phyloP scores from a whole-genome alignment of 129 eudicot genomes.

The Logfia minima region DNA sequence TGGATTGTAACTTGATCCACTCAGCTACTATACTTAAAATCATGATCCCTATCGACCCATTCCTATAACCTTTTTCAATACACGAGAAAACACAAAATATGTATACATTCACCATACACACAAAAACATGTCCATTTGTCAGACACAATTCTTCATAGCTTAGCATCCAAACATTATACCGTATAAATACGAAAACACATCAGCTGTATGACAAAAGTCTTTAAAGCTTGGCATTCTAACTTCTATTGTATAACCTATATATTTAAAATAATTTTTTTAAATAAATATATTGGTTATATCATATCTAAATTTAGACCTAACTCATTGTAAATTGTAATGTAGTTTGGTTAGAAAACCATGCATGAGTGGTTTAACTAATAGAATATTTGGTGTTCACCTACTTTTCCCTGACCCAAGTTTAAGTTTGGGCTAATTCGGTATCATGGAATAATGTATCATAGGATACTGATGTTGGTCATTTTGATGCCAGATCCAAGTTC shows the following conservation, averaged over 20 bases:
- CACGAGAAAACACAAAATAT: neutral
- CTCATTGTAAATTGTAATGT: neutral
- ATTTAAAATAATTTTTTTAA: neutral
- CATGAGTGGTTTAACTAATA: neutral
- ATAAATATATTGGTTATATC: too few species aligned
- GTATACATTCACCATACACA: neutral
- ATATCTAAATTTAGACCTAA: neutral
- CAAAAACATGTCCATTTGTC: neutral
- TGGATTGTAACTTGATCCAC: neutral
- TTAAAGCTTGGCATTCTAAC: neutral
- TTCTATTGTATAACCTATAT: neutral
- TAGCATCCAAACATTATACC: neutral
- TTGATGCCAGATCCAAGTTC: constrained; percentile 23
- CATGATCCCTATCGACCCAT: neutral
- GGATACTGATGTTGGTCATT: constrained; percentile 3
- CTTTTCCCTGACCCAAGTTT: neutral
- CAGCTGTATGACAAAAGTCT: neutral
- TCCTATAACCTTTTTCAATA: neutral
- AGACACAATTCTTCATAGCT: neutral
- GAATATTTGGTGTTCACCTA: neutral
- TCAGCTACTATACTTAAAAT: neutral
- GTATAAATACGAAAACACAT: neutral
- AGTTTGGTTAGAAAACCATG: neutral
- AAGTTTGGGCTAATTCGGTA: neutral
- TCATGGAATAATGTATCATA: neutral